Percentiles rank a stretch among this genome's conserved stretches.
Conservation (phyloP, 768 basidiomycete genomes). For the Cantharellus anzutake region DNA sequence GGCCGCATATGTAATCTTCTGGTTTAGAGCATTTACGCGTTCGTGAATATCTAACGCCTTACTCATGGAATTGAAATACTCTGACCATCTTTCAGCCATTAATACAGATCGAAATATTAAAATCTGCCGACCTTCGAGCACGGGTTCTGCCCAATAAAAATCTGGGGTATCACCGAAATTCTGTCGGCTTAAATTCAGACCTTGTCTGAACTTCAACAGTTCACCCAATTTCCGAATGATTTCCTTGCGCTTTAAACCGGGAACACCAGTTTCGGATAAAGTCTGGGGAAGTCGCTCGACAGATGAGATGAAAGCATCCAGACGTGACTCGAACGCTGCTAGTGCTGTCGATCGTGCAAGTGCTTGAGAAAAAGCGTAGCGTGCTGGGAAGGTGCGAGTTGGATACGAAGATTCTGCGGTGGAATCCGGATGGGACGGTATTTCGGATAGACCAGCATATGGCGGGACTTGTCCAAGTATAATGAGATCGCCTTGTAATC, state of each 20-base stretch:
- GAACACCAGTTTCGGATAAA: constrained; percentile 61
- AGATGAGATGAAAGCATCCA: constrained; percentile 68
- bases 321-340: constrained; percentile 65
- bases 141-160: constrained; percentile 90
- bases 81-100: constrained; percentile 18
- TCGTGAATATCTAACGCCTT: constrained; percentile 72
- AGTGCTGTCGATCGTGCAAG: constrained; percentile 77
- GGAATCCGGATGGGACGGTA: constrained; percentile 8
- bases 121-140: constrained; percentile 46
- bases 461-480: constrained; percentile 58
- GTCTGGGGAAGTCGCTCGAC: constrained; percentile 64
- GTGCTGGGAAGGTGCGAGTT: constrained; percentile 53
- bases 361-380: constrained; percentile 84
- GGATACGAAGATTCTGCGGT: constrained; percentile 26
- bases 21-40: constrained; percentile 66
- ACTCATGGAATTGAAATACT: constrained; percentile 69
- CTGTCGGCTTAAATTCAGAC: constrained; percentile 73
- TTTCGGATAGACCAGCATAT: constrained; percentile 30
- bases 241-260: constrained; percentile 58
- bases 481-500: constrained; percentile 81
- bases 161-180: constrained; percentile 81
- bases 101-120: neutral
- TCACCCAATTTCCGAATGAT: constrained; percentile 87
- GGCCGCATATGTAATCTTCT: constrained; percentile 81
- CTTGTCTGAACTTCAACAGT: constrained; percentile 81